phyloP scores from a whole-genome alignment of 177 flowering plant species.

The Telopea speciosissima region DNA sequence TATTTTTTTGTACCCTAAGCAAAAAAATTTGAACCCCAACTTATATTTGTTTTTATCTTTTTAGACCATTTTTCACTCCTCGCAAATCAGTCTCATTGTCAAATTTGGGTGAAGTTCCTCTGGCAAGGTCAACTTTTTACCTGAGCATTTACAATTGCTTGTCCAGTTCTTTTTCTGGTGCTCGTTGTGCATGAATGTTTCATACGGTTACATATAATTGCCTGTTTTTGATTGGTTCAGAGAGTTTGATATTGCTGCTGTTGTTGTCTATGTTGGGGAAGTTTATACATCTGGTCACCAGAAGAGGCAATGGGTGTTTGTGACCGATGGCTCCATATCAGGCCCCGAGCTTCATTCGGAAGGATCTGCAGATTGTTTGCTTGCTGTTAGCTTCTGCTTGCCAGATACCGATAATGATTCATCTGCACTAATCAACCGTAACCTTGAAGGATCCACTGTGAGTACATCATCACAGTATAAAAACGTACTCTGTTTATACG shows the following conservation, averaged over 20 bases:
- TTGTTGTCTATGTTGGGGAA: slow-evolving; percentile 71
- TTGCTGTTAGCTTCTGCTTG: slow-evolving; percentile 71
- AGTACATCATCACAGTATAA: slow-evolving; percentile 20
- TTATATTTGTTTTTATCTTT: slow-evolving; percentile 16
- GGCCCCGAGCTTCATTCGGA: slow-evolving; percentile 25
- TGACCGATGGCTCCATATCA: slow-evolving; percentile 57
- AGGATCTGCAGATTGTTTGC: slow-evolving; percentile 42
- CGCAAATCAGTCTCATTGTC: slow-evolving; percentile 53
- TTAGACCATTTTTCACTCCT: slow-evolving; percentile 77
- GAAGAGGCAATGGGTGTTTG: slow-evolving; percentile 89
- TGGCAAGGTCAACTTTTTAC: slow-evolving; percentile 52
- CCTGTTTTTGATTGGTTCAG: slow-evolving; percentile 31
- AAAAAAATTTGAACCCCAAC: slow-evolving; percentile 5
- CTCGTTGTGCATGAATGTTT: slow-evolving; percentile 1
- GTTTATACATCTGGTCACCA: slow-evolving; percentile 47
- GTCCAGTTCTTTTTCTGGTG: slow-evolving; percentile 12
- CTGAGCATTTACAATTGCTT: background rate
- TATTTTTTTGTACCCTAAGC: slow-evolving; percentile 2
- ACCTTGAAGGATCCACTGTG: slow-evolving; percentile 69
- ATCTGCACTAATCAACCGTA: slow-evolving; percentile 40
- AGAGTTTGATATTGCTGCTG: slow-evolving; percentile 85
- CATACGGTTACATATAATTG: slow-evolving; percentile 8
- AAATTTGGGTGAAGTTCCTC: slow-evolving; percentile 68
- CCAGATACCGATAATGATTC: slow-evolving; percentile 40
- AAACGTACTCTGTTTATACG: background rate